These are phyloP conservation scores for Cordyceps sp. DNA, from an alignment of 2,329 filamentous ascomycete genomes.

Conservation along the genomic window DNA sequence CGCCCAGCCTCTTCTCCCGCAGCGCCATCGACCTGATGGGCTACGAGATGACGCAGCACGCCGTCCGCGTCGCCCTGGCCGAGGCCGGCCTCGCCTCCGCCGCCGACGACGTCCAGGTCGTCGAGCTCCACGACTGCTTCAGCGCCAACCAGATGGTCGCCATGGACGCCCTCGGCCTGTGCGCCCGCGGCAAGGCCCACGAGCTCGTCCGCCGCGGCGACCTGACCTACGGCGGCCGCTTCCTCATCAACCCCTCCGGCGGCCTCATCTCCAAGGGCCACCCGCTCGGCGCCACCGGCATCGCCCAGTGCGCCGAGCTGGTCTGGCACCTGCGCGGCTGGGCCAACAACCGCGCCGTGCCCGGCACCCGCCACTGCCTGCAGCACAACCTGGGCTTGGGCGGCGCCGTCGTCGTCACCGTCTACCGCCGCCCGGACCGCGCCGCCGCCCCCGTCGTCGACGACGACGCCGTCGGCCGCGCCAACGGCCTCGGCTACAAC, in stretches of 20 bases:
- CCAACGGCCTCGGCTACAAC: slow-evolving; percentile 69
- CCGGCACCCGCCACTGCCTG: slow-evolving; percentile 54
- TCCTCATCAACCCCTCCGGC: slow-evolving; percentile 83
- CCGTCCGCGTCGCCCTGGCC: slow-evolving; percentile 49
- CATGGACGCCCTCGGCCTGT: slow-evolving; percentile 72
- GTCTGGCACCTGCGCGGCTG: slow-evolving; percentile 92
- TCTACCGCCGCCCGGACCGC: slow-evolving; percentile 76
- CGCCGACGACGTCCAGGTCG: slow-evolving; percentile 58
- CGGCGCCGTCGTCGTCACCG: slow-evolving; percentile 76
- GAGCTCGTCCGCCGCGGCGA: slow-evolving; percentile 76
- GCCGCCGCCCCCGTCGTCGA: slow-evolving; percentile 41
- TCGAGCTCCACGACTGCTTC: slow-evolving; percentile 95
- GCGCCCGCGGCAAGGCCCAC: slow-evolving; percentile 68
- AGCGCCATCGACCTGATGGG: slow-evolving; percentile 81
- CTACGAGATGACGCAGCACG: slow-evolving; percentile 65
- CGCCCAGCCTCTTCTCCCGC: slow-evolving; percentile 58
- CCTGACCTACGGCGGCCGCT: slow-evolving; percentile 76
- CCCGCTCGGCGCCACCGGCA: slow-evolving; percentile 82
- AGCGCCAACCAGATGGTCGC: slow-evolving; percentile 85
- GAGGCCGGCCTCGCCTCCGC: slow-evolving; percentile 57
- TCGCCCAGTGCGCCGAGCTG: slow-evolving; percentile 88
- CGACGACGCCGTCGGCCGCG: slow-evolving; percentile 45
- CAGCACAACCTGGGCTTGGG: slow-evolving; percentile 92
- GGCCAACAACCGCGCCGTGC: slow-evolving; percentile 73
- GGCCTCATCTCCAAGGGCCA: slow-evolving; percentile 94